Conservation (phyloP, 139 green algal species). For the Chlamydomonas eustigma region DNA sequence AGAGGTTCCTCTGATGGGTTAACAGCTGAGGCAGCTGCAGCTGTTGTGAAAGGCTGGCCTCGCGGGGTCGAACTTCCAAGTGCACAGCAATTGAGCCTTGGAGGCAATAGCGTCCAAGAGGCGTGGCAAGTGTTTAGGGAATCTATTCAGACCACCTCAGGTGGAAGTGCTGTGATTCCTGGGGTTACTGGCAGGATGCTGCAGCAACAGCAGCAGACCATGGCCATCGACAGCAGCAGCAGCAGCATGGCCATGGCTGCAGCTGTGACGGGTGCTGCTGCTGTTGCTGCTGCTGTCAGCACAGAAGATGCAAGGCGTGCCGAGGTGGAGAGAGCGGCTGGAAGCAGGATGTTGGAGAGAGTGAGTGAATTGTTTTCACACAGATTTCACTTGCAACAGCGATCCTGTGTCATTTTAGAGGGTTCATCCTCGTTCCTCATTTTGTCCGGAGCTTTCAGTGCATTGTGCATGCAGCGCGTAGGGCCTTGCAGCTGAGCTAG, state of each 20-base stretch:
- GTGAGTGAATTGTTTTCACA: too few species aligned
- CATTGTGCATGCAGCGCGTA: too few species aligned
- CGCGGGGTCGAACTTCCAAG: too few species aligned
- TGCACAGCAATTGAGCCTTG: not conserved
- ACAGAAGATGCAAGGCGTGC: not conserved
- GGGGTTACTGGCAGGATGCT: not conserved
- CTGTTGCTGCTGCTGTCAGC: not conserved
- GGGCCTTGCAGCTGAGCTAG: too few species aligned
- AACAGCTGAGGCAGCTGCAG: not conserved
- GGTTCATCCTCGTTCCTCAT: too few species aligned
- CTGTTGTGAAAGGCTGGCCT: not conserved
- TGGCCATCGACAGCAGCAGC: not conserved
- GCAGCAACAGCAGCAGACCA: not conserved
- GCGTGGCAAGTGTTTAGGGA: not conserved
- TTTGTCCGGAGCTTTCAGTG: too few species aligned
- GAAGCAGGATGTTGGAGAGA: not conserved
- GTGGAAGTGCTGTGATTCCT: not conserved
- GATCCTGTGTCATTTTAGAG: too few species aligned
- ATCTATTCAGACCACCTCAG: not conserved
- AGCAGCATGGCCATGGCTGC: conserved; percentile 1
- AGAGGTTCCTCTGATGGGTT: not conserved
- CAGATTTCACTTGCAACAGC: too few species aligned
- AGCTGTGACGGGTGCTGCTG: not conserved
- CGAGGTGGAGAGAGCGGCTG: not conserved
- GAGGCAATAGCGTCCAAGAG: not conserved